Base-by-base conservation (phyloP, 495 filamentous ascomycete species). In the Aspergillus conjunctus region DNA sequence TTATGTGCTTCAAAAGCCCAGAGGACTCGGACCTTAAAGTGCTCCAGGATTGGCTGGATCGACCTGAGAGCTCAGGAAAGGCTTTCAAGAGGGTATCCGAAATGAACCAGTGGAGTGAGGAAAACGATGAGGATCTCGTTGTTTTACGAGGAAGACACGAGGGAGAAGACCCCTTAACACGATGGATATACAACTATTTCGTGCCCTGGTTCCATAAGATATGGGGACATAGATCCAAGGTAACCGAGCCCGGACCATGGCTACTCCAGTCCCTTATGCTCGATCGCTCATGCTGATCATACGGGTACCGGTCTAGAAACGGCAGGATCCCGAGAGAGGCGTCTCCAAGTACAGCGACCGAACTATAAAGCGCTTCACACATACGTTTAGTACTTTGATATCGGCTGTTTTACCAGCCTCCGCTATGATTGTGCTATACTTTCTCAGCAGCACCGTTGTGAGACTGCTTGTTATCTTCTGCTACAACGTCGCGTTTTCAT, bases 361-460 rank as follows among this genome's bases (percentile, higher is more conserved):
- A 9, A 33, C 18, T 10, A 37, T 60, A 20, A 60, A 54, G 21
- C 33, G 26, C 53, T 57, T 59, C 32, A 59, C 62, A 1, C 58
- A 65, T 33, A 41, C 66, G n/a, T 6, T 72, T 20, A 63, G 58
- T 8, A 68, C 68, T 6, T n/a, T 75, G 18, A 31, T 73, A 14
- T 64, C 71, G 1, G 69, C 68, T 0, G 20, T 69, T 1, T 58
- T 76, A 6, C 74, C 74, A 5, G 68, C 71, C 2, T 57, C 56
- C 9, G 61, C 72, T 0, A 73, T 76, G 31, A 54, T 76, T 26
- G 67, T 66, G 3, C 61, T 77, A 0, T 75, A 69, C 53, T 73
- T 64, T 18, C 64, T 75, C 21, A 52, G 60, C 12, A 34, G 58
- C 20, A 65, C 64, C 30, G 30, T 61, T 11, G 52, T 56, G 15